Conservation (phyloP, 179 eudicot species). For the Pouteria campechiana region DNA sequence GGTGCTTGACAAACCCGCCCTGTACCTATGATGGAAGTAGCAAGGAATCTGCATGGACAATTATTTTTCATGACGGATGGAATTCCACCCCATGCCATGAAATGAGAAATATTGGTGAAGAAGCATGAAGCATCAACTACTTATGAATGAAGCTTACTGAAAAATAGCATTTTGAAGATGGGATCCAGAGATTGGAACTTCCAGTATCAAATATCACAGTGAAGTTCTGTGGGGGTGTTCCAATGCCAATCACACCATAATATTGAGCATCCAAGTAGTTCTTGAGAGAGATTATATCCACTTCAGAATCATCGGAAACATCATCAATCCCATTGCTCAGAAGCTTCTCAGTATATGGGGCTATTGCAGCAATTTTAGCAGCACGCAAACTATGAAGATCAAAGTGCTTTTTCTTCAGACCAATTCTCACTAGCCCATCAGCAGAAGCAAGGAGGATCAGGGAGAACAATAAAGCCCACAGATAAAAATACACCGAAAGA, state of each 20-base stretch:
- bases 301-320: too few relatives aligned
- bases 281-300: constrained; percentile 48
- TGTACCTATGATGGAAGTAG: constrained; percentile 61
- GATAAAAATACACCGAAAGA: constrained; percentile 20
- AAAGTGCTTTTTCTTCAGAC: constrained; percentile 40
- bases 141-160: constrained; percentile 44
- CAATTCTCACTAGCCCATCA: constrained; percentile 42
- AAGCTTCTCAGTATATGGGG: too few relatives aligned
- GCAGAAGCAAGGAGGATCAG: constrained; percentile 24
- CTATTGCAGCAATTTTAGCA: constrained; percentile 29
- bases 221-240: constrained; percentile 71
- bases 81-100: too few relatives aligned
- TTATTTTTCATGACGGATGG: too few relatives aligned
- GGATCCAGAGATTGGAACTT: constrained; percentile 85
- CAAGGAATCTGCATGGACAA: constrained; percentile 69
- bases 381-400: constrained; percentile 42
- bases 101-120: too few relatives aligned
- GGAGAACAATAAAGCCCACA: constrained; percentile 26
- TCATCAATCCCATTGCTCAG: too few relatives aligned
- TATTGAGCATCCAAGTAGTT: constrained; percentile 76
- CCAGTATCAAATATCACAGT: constrained; percentile 78
- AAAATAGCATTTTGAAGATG: constrained; percentile 61
- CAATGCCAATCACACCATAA: constrained; percentile 77
- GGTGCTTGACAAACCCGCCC: constrained; percentile 41
- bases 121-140: background rate